Conservation (phyloP, 139 green algal genomes). For the Chlamydomonas schloesseri region DNA sequence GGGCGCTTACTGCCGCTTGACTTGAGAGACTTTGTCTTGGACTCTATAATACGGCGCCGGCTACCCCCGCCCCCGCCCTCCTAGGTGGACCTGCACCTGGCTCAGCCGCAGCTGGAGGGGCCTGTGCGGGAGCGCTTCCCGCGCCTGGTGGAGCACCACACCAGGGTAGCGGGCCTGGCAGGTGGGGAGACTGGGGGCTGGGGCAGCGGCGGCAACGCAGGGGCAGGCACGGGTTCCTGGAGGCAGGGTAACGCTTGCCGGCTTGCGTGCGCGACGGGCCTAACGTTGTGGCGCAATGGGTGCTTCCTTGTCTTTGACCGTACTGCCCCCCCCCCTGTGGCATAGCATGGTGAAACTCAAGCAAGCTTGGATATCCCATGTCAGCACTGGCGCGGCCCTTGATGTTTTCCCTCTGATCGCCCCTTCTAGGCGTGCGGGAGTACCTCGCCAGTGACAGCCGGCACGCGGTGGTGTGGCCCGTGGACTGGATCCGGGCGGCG, state of each 20-base stretch:
- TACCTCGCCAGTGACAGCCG: conserved; percentile 49
- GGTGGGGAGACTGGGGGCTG: not conserved
- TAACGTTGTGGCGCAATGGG: too few species aligned
- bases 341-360: too few species aligned
- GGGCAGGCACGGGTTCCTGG: not conserved
- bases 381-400: too few species aligned
- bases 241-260: too few species aligned
- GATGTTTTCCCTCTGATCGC: not conserved
- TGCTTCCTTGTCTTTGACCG: too few species aligned
- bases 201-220: not conserved
- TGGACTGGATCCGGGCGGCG: not conserved
- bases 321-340: too few species aligned
- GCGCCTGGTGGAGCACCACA: conserved; percentile 40
- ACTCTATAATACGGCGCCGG: too few species aligned
- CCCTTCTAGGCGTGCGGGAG: conserved; percentile 41
- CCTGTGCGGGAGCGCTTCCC: conserved; percentile 42
- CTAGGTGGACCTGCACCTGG: conserved; percentile 54
- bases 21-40: too few species aligned
- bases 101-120: not conserved
- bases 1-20: too few species aligned
- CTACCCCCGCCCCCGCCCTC: not conserved
- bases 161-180: conserved; percentile 31
- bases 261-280: too few species aligned
- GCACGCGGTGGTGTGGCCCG: not conserved
- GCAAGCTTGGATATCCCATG: too few species aligned